phyloP scores from a whole-genome alignment of 129 eudicot genomes.

The Centaurea solstitialis region DNA sequence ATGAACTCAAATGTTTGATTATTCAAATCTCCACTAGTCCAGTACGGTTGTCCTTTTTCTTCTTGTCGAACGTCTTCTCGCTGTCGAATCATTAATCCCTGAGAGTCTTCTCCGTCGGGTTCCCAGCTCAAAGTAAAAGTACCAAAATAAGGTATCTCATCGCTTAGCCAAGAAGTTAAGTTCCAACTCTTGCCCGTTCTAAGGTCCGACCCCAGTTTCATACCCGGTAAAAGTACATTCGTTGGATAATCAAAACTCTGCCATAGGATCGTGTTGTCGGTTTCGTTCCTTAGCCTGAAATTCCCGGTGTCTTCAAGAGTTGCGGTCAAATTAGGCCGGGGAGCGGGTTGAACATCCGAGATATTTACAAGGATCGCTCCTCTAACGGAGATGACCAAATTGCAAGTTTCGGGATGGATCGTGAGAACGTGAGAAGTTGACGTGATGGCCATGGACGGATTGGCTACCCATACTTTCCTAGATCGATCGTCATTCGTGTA shows the following conservation, averaged over 20 bases:
- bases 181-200: conserved; percentile 2
- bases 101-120: background rate
- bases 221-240: conserved; percentile 7
- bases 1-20: background rate
- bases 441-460: conserved; percentile 27
- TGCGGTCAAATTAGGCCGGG: conserved; percentile 12
- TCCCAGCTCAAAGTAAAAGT: conserved; percentile 26
- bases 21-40: conserved; percentile 20
- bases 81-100: background rate
- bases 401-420: conserved; percentile 24
- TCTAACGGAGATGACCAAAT: conserved; percentile 10
- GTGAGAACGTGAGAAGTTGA: conserved; percentile 16
- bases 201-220: conserved; percentile 32
- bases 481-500: background rate
- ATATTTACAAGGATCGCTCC: conserved; percentile 21
- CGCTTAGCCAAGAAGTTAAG: conserved; percentile 23
- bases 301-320: conserved; percentile 36
- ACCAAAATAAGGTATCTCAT: conserved; percentile 7
- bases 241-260: conserved; percentile 32
- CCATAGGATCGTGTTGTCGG: conserved; percentile 19
- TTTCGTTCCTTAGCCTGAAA: conserved; percentile 23
- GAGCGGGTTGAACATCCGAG: background rate
- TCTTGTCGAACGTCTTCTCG: background rate
- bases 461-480: conserved; percentile 42
- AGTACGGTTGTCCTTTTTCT: background rate